Base-by-base conservation (phyloP, 352 stramenopile genomes). In the Plasmopara viticola region DNA sequence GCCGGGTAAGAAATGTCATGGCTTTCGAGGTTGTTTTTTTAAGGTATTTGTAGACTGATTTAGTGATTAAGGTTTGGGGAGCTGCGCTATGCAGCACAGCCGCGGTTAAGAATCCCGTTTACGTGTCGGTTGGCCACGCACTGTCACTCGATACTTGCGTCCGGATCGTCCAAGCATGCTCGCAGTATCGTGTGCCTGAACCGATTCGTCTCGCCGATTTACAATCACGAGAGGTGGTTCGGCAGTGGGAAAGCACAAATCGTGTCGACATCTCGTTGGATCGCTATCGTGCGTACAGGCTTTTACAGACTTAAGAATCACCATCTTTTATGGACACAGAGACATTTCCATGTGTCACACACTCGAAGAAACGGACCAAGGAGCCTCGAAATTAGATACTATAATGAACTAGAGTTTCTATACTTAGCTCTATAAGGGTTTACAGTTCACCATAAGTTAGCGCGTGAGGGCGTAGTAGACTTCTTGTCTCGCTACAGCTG, bases 171-270 rank as follows among this genome's bases (percentile, higher is more conserved):
- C 35, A 68, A 29, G 68, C 64, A 6, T 94, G 81, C 45, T 86
- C 72, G 7, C 41, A 64, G 46, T 91, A 78, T 42, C 82, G 86
- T 34, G 62, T 94, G 7, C 86, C 86, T 0, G 86, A 95, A 59
- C 86, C 86, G 14, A 93, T 94, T 56, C 80, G 86, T 0, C 84
- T 94, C 42, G 86, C 86, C 0, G 86, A 95, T 41, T 51, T 94
- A n/a, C 74, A 81, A 3, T 93, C 84, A 29, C 78, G 86, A 29
- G 64, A 74, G 38, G 76, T 87, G 29, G 80, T 94, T 59, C 66
- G 78, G 9, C 44, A 69, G 42, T 94, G 84, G 84, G 71, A 90
- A 67, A 64, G 43, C 25, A 37, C 39, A 12, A 64, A 65, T 14
- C 40, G 52, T 15, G 68, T 91, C 17, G 66, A 91, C 46, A 85